phyloP scores from a whole-genome alignment of 179 eudicot genomes.

The Dionaea muscipula region DNA sequence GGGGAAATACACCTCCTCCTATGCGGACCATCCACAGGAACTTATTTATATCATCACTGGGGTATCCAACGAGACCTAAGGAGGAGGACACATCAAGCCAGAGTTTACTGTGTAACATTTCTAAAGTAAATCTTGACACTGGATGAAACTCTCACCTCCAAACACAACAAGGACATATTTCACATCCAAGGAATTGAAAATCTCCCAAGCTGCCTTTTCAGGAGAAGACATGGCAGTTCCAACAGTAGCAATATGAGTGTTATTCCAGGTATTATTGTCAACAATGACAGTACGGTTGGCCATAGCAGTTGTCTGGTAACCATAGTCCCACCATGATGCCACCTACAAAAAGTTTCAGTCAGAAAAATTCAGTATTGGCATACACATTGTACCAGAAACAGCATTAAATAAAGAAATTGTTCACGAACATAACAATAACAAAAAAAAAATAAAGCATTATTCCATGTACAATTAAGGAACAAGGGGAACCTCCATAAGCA shows the following conservation, averaged over 20 bases:
- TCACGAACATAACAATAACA: neutral
- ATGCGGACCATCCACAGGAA: conserved; percentile 99
- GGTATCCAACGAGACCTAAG: conserved; percentile 91
- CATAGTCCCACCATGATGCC: conserved; percentile 99
- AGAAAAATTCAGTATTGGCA: neutral
- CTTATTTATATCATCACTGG: conserved; percentile 94
- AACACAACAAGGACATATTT: conserved; percentile 93
- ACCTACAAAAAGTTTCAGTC: conserved; percentile 29
- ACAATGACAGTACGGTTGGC: conserved; percentile 97
- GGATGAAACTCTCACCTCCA: conserved; percentile 56
- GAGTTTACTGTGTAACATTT: neutral
- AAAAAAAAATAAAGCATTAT: too few relatives aligned
- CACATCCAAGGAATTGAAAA: conserved; percentile 79
- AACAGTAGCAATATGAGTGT: conserved; percentile 96
- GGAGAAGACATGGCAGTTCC: conserved; percentile 99
- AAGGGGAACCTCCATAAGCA: too few relatives aligned
- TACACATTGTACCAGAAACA: neutral
- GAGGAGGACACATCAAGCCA: conserved; percentile 13
- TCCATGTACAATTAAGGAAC: too few relatives aligned
- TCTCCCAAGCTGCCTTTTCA: conserved; percentile 96
- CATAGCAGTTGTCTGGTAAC: conserved; percentile 99
- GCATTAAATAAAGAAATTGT: neutral
- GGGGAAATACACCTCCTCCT: conserved; percentile 97
- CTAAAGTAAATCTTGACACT: conserved; percentile 9
- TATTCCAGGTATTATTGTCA: conserved; percentile 98